Evolutionary conservation across 2,329 filamentous ascomycete genomes (phyloP).

Genomic region (Colletotrichum spinosum): DNA sequence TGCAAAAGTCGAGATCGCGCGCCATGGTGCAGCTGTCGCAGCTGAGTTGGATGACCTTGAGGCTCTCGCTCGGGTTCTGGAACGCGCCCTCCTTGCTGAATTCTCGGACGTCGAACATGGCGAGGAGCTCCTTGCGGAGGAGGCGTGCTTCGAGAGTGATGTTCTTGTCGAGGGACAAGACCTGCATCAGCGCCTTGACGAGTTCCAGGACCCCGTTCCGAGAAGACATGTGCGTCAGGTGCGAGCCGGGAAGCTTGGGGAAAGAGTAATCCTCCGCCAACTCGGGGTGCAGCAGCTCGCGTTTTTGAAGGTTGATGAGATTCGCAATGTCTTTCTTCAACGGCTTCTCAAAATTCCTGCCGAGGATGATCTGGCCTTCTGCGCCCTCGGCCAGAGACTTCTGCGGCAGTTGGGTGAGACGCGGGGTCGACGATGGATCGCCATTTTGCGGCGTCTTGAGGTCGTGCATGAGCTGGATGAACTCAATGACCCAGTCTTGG

Average conservation of each 20-base stretch:
- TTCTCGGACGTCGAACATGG: conserved; percentile 93
- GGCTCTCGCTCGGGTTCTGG: conserved; percentile 81
- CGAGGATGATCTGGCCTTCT: conserved; percentile 75
- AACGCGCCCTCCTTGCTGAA: conserved; percentile 92
- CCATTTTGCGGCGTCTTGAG: conserved; percentile 77
- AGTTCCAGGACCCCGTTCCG: conserved; percentile 76
- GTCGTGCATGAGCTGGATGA: conserved; percentile 92
- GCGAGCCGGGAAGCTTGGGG: conserved; percentile 80
- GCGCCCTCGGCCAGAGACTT: conserved; percentile 67
- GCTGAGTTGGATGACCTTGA: conserved; percentile 80
- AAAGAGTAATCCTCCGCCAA: conserved; percentile 89
- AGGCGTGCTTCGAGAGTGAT: conserved; percentile 89
- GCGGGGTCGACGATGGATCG: conserved; percentile 63
- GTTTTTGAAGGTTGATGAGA: conserved; percentile 87
- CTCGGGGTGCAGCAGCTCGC: conserved; percentile 89
- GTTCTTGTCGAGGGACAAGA: conserved; percentile 89
- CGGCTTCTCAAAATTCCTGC: conserved; percentile 87
- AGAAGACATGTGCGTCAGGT: conserved; percentile 60
- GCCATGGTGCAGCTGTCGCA: conserved; percentile 93
- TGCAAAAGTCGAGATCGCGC: conserved; percentile 90
- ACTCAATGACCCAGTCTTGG: conserved; percentile 93
- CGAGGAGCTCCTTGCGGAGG: conserved; percentile 87
- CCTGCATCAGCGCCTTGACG: conserved; percentile 92
- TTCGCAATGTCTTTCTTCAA: conserved; percentile 88
- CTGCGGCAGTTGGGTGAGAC: conserved; percentile 71